Percentiles rank a stretch among this genome's conserved stretches.
phyloP scores from a whole-genome alignment of 1,139 yeast species.

The Yamadazyma aaseri region DNA sequence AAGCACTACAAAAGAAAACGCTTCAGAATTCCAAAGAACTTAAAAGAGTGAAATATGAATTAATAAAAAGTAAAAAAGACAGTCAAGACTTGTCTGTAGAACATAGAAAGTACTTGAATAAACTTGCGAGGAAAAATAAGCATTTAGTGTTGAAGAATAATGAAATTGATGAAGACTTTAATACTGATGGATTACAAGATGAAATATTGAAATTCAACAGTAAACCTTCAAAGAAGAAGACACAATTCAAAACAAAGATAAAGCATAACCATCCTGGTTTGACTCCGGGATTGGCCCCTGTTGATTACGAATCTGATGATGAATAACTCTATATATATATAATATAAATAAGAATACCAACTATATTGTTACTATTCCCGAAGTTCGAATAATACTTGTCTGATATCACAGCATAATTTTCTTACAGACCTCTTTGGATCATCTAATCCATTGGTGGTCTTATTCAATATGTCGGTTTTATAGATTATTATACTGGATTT shows the following conservation, averaged over 20 bases:
- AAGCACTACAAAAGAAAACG: conserved; percentile 24
- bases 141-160: conserved; percentile 11
- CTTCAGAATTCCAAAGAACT: conserved; percentile 41
- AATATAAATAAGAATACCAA: conserved; percentile 66
- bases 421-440: conserved; percentile 76
- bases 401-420: conserved; percentile 70
- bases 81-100: conserved; percentile 36
- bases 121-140: conserved; percentile 50
- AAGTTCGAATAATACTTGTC: conserved; percentile 70
- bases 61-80: conserved; percentile 41
- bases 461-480: conserved; percentile 48
- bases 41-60: conserved; percentile 50
- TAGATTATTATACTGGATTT: conserved; percentile 48
- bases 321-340: conserved; percentile 48
- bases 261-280: conserved; percentile 64
- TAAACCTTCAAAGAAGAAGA: conserved; percentile 29
- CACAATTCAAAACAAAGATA: conserved; percentile 43
- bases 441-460: conserved; percentile 57
- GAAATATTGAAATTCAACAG: conserved; percentile 16
- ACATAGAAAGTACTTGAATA: conserved; percentile 49
- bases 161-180: conserved; percentile 10
- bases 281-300: conserved; percentile 93
- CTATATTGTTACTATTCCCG: conserved; percentile 17
- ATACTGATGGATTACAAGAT: conserved; percentile 11
- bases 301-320: conserved; percentile 55